Conservation (phyloP, 257 asterid species). For the Nicotiana knightiana region DNA sequence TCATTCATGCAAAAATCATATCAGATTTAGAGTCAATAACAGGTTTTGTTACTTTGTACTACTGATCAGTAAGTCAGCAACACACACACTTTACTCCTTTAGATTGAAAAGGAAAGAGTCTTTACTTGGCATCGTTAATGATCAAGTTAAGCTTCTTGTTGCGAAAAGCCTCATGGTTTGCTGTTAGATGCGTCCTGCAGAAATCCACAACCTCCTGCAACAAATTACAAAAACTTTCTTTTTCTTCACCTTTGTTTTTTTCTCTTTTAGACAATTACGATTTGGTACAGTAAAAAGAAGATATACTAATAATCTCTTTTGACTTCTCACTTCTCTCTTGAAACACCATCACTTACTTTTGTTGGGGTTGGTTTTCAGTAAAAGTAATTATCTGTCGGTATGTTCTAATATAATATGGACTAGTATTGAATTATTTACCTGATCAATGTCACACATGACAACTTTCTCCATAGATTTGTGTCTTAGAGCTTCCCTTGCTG, state of each 20-base stretch:
- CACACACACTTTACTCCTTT: background rate
- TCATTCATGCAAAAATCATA: background rate
- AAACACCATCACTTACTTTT: no score
- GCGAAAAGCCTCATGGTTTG: slow-evolving; percentile 74
- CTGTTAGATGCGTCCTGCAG: slow-evolving; percentile 69
- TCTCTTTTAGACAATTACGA: no score
- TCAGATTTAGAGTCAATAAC: background rate
- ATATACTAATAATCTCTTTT: no score
- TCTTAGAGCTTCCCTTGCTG: slow-evolving; percentile 90
- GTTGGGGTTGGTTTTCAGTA: no score
- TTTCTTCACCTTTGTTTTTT: no score
- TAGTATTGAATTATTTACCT: slow-evolving; percentile 30
- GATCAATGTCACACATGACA: slow-evolving; percentile 96
- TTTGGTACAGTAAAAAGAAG: background rate
- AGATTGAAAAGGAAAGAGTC: background rate
- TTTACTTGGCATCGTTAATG: slow-evolving; percentile 88
- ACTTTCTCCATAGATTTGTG: slow-evolving; percentile 75
- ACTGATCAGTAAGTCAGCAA: no score
- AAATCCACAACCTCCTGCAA: slow-evolving; percentile 93
- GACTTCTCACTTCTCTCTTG: no score
- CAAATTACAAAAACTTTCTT: background rate
- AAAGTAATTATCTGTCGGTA: no score
- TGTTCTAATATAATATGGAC: no score
- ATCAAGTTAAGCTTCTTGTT: slow-evolving; percentile 74
- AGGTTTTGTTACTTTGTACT: no score